Percentiles rank a stretch among this genome's conserved stretches.
These are phyloP conservation scores for Acmispon strigosus DNA, from an alignment of 306 rosid species.

Conservation along the genomic window DNA sequence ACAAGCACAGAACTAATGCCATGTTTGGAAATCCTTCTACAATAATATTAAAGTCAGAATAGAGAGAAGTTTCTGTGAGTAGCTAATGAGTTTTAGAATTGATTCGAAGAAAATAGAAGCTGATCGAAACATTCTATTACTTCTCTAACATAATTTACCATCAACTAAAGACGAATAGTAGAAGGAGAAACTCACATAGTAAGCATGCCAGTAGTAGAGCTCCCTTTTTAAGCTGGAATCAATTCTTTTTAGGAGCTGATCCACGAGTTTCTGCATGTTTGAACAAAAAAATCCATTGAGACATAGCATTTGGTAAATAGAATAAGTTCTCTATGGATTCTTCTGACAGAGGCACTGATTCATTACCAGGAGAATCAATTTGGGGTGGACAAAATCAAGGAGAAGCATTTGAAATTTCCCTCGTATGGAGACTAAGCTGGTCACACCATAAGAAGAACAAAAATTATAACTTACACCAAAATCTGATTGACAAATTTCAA, in stretches of 20 bases:
- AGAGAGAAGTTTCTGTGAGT: no score
- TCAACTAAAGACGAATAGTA: conserved; percentile 6
- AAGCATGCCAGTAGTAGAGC: conserved; percentile 83
- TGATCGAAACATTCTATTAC: no score
- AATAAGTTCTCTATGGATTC: background rate
- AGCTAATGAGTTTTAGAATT: no score
- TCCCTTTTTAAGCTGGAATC: conserved; percentile 55
- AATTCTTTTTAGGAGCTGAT: conserved; percentile 55
- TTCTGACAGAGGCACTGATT: background rate
- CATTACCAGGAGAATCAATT: conserved; percentile 69
- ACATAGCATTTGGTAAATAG: conserved; percentile 1
- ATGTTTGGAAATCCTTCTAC: no score
- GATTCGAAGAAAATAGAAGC: no score
- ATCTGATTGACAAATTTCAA: background rate
- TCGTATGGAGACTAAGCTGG: conserved; percentile 49
- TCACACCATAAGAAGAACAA: conserved; percentile 10
- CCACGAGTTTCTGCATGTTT: conserved; percentile 71
- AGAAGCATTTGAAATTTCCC: conserved; percentile 84
- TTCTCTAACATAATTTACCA: background rate
- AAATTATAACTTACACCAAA: background rate
- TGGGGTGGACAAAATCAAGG: conserved; percentile 66
- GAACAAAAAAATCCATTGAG: conserved; percentile 12
- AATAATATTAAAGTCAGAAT: no score
- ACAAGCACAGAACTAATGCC: background rate
- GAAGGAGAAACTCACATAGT: conserved; percentile 53